A percentile compares a stretch with the other conserved stretches of the same genome.
These are phyloP conservation scores for Ramaria sp. DNA, from an alignment of 768 basidiomycete species.

Conservation along the genomic window DNA sequence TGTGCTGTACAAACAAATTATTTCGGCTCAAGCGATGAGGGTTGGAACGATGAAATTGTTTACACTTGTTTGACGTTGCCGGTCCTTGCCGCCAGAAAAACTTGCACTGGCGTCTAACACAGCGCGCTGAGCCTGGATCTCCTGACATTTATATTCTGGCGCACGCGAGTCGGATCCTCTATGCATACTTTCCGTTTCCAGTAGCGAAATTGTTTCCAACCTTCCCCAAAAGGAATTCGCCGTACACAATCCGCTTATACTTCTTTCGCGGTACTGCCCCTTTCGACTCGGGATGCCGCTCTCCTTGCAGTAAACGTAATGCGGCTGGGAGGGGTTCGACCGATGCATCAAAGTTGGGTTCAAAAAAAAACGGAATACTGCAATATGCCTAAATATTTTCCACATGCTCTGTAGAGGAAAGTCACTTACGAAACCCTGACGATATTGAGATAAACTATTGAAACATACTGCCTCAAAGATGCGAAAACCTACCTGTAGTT, in stretches of 20 bases:
- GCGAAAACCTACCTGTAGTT: conserved; percentile 42
- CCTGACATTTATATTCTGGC: not conserved
- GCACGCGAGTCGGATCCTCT: not conserved
- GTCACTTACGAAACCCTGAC: conserved; percentile 60
- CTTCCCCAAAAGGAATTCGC: conserved; percentile 66
- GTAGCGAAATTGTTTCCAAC: conserved; percentile 62
- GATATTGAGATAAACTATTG: not conserved
- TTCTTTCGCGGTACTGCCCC: conserved; percentile 14
- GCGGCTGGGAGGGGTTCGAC: conserved; percentile 59
- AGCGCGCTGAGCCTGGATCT: not conserved
- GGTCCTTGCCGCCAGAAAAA: not conserved
- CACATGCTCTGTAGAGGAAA: not conserved
- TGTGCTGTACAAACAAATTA: not conserved
- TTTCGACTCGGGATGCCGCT: not conserved
- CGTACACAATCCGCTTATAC: conserved; percentile 53
- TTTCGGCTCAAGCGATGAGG: not conserved
- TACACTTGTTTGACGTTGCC: not conserved
- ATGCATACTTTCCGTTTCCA: conserved; percentile 9
- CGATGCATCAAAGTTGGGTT: conserved; percentile 72
- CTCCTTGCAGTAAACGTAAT: conserved; percentile 24
- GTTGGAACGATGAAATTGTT: not conserved
- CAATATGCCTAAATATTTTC: not conserved
- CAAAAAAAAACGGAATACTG: conserved; percentile 90
- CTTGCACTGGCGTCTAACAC: not conserved
- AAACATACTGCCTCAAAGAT: not conserved